phyloP scores from a whole-genome alignment of 768 basidiomycete species.

The Dacryopinax primogenitus region DNA sequence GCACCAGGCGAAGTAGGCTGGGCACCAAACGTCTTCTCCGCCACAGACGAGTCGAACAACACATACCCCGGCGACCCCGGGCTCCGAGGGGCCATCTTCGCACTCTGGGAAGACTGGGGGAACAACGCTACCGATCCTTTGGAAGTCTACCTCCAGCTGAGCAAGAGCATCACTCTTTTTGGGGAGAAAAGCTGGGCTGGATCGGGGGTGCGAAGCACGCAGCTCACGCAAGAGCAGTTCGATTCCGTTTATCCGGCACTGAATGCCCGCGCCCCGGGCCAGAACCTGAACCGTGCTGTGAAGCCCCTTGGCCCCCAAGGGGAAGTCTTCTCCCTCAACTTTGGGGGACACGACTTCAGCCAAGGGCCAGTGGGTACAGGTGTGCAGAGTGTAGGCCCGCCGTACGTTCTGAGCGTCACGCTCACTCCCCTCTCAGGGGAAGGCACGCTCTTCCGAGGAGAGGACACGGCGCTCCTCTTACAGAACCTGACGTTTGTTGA shows the following conservation, averaged over 20 bases:
- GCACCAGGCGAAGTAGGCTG: slow-evolving; percentile 26
- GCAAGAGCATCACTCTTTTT: slow-evolving; percentile 32
- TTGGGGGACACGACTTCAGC: background rate
- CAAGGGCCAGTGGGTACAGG: slow-evolving; percentile 25
- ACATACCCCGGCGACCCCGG: slow-evolving; percentile 22
- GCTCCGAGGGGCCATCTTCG: slow-evolving; percentile 30
- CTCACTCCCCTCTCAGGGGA: slow-evolving; percentile 25
- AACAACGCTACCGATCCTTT: slow-evolving; percentile 35
- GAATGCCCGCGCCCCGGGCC: slow-evolving; percentile 32
- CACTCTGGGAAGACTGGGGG: slow-evolving; percentile 36
- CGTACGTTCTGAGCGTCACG: slow-evolving; percentile 33
- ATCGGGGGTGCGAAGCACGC: slow-evolving; percentile 24
- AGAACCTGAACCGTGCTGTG: slow-evolving; percentile 35
- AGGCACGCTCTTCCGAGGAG: slow-evolving; percentile 28
- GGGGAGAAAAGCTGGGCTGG: slow-evolving; percentile 37
- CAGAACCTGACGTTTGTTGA: slow-evolving; percentile 32
- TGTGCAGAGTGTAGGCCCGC: slow-evolving; percentile 33
- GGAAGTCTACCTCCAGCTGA: slow-evolving; percentile 35
- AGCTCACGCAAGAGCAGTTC: slow-evolving; percentile 30
- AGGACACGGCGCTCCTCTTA: slow-evolving; percentile 21
- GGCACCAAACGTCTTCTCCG: slow-evolving; percentile 30
- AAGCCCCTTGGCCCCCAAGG: slow-evolving; percentile 21
- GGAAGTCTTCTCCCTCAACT: slow-evolving; percentile 22
- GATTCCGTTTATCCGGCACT: slow-evolving; percentile 28
- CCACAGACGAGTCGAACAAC: slow-evolving; percentile 26